Percentiles rank a stretch among this genome's conserved stretches.
Conservation (phyloP, 2,329 filamentous ascomycete species). For the Aspergillus uvarum region DNA sequence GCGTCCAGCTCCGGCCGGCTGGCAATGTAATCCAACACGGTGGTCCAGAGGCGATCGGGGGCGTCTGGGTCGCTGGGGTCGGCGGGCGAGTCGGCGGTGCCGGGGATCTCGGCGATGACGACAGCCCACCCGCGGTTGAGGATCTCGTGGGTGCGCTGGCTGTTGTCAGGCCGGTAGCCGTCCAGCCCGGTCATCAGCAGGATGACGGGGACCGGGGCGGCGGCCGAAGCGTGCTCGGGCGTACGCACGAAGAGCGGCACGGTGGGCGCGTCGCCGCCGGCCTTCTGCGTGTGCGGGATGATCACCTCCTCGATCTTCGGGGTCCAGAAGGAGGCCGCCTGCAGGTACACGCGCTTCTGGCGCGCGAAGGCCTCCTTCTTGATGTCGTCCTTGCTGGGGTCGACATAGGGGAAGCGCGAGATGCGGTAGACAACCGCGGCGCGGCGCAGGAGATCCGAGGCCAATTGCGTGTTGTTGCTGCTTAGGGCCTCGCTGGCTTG, state of each 20-base stretch:
- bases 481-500: slow-evolving; percentile 54
- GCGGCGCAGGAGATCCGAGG: slow-evolving; percentile 65
- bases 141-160: slow-evolving; percentile 60
- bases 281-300: slow-evolving; percentile 58
- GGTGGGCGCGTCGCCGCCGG: slow-evolving; percentile 51
- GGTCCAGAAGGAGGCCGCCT: slow-evolving; percentile 55
- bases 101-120: slow-evolving; percentile 64
- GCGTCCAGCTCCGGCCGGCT: slow-evolving; percentile 56
- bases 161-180: slow-evolving; percentile 57
- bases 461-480: slow-evolving; percentile 52
- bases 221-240: slow-evolving; percentile 48
- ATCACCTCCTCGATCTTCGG: slow-evolving; percentile 61
- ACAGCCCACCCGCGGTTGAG: slow-evolving; percentile 62
- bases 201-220: slow-evolving; percentile 51
- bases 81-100: slow-evolving; percentile 67
- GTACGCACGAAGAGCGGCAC: slow-evolving; percentile 68
- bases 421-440: slow-evolving; percentile 73
- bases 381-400: slow-evolving; percentile 29
- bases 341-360: slow-evolving; percentile 64
- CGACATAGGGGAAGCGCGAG: slow-evolving; percentile 62
- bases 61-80: slow-evolving; percentile 59
- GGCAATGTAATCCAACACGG: slow-evolving; percentile 61
- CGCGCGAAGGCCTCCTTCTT: slow-evolving; percentile 65
- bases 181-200: slow-evolving; percentile 61
- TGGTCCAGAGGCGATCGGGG: slow-evolving; percentile 63